Percentiles rank a stretch among this genome's conserved stretches.
Evolutionary conservation across 2,329 filamentous ascomycete species (phyloP).

Genomic region (Cladophialophora yegresii): DNA sequence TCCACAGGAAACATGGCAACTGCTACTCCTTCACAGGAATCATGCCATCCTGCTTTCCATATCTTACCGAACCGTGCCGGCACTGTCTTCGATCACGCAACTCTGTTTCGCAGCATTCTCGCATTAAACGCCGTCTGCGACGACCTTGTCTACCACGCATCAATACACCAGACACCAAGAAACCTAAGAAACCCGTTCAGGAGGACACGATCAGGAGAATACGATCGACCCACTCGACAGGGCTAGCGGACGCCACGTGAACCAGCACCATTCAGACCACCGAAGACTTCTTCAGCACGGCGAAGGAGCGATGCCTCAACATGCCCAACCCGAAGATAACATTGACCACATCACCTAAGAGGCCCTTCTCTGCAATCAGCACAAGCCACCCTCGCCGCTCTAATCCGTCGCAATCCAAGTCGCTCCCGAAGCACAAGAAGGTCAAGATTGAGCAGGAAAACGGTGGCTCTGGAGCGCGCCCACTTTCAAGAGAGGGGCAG

Average conservation of each 20-base stretch:
- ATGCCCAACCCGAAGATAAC: conserved; percentile 21
- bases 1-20: conserved; percentile 21
- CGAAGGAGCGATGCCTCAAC: conserved; percentile 28
- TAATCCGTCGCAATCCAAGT: conserved; percentile 26
- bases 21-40: not conserved
- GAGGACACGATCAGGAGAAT: no score
- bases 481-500: not conserved
- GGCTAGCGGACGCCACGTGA: not conserved
- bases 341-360: conserved; percentile 25
- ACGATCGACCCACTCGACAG: not conserved
- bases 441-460: conserved; percentile 24
- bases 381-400: conserved; percentile 21
- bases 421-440: conserved; percentile 27
- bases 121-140: not conserved
- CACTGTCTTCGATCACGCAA: not conserved
- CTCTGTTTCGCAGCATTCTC: not conserved
- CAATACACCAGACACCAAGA: not conserved
- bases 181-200: not conserved
- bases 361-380: conserved; percentile 19
- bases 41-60: conserved; percentile 12
- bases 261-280: not conserved
- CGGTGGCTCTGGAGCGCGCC: conserved; percentile 5
- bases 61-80: conserved; percentile 9
- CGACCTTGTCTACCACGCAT: not conserved
- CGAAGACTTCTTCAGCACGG: not conserved